A percentile compares a stretch with the other conserved stretches of the same genome.
Conservation (phyloP, 371 early-diverging fungal genomes). For the Batkoa obscura region DNA sequence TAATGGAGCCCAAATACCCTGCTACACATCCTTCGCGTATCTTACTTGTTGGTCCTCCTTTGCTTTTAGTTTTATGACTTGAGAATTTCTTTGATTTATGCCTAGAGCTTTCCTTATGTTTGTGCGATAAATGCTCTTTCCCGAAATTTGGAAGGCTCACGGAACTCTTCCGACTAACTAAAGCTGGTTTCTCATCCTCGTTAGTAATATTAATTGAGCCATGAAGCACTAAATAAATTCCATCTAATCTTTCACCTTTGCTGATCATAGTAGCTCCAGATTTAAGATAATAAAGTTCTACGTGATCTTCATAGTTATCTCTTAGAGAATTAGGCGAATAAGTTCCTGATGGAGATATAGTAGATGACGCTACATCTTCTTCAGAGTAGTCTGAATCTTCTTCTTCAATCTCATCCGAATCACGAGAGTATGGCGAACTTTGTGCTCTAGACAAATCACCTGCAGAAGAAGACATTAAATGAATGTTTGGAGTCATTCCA, state of each 20-base stretch:
- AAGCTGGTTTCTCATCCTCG: constrained; percentile 8
- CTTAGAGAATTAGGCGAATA: constrained; percentile 19
- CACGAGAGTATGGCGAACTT: constrained; percentile 10
- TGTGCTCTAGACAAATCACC: constrained; percentile 10
- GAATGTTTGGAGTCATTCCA: constrained; percentile 1
- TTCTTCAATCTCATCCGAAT: too few species aligned
- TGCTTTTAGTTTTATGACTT: too few species aligned
- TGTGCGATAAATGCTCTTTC: background rate
- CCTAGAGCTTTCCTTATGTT: constrained; percentile 9
- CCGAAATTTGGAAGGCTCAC: background rate
- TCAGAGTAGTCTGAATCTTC: constrained; percentile 16
- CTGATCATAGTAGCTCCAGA: constrained; percentile 50
- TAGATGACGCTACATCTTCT: constrained; percentile 14
- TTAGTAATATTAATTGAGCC: constrained; percentile 61
- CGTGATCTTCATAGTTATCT: constrained; percentile 25
- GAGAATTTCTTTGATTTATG: constrained; percentile 7
- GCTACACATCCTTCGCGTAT: constrained; percentile 75
- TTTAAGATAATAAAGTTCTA: constrained; percentile 46
- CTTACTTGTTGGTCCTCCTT: constrained; percentile 40
- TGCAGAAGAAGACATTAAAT: constrained; percentile 7
- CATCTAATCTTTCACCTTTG: constrained; percentile 66
- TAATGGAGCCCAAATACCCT: constrained; percentile 79
- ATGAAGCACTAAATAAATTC: constrained; percentile 81
- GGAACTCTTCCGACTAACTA: constrained; percentile 4
- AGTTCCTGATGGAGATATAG: constrained; percentile 8